phyloP scores from a whole-genome alignment of 495 filamentous ascomycete species.

The Penicillium canariense region DNA sequence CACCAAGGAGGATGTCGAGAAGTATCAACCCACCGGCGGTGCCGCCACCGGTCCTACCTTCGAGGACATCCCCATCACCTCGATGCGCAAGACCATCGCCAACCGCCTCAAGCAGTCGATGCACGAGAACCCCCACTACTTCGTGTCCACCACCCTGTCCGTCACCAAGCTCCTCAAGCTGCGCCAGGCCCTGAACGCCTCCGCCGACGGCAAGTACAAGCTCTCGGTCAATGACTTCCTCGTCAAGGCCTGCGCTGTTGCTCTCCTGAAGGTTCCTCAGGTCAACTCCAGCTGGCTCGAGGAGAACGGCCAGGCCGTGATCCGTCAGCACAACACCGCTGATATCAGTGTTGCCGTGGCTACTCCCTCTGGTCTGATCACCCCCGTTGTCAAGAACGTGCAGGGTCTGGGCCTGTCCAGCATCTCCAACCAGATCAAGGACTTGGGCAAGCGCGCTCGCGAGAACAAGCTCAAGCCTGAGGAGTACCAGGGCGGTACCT shows the following conservation, averaged over 20 bases:
- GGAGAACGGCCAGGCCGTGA: constrained; percentile 68
- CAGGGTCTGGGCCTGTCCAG: constrained; percentile 77
- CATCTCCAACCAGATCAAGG: constrained; percentile 88
- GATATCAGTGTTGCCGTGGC: constrained; percentile 94
- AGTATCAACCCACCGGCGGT: constrained; percentile 57
- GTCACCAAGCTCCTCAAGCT: constrained; percentile 95
- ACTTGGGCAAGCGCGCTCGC: constrained; percentile 90
- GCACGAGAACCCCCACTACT: constrained; percentile 96
- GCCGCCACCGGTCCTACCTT: constrained; percentile 62
- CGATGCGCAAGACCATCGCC: constrained; percentile 99
- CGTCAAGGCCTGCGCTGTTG: constrained; percentile 89
- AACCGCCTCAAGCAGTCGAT: constrained; percentile 83
- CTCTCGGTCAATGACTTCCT: constrained; percentile 99
- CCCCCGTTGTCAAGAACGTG: constrained; percentile 89
- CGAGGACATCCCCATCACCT: constrained; percentile 79
- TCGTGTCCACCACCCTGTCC: constrained; percentile 82
- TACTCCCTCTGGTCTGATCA: constrained; percentile 93
- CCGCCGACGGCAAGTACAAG: constrained; percentile 90
- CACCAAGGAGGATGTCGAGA: constrained; percentile 91
- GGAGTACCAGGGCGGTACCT: constrained; percentile 98
- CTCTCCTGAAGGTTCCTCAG: constrained; percentile 86
- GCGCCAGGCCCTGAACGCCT: constrained; percentile 86
- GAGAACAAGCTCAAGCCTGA: constrained; percentile 99
- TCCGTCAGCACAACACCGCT: constrained; percentile 87
- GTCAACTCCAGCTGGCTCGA: constrained; percentile 95